These are phyloP conservation scores for Pichia sp. DNA, from an alignment of 1,139 yeast species.

Conservation along the genomic window DNA sequence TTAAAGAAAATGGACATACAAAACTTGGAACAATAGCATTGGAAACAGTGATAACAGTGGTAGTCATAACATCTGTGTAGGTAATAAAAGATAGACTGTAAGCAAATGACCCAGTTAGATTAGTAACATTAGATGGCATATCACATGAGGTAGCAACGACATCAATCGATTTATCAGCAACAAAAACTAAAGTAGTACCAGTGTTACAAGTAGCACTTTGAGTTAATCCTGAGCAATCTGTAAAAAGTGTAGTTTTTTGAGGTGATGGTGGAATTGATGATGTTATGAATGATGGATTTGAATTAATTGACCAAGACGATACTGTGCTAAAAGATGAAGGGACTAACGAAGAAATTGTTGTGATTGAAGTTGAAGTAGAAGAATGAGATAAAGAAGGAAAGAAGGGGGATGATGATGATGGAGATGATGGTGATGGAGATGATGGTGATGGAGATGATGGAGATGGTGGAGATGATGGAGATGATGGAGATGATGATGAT, in stretches of 20 bases:
- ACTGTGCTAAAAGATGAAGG: too few species aligned
- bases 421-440: background rate
- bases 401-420: too few species aligned
- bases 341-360: too few species aligned
- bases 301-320: too few species aligned
- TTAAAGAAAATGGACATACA: conserved; percentile 8
- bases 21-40: conserved; percentile 11
- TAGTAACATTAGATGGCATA: background rate
- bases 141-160: conserved; percentile 12
- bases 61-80: background rate
- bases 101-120: conserved; percentile 11
- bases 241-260: conserved; percentile 2
- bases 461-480: too few species aligned
- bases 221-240: conserved; percentile 6
- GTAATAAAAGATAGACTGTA: conserved; percentile 1
- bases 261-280: too few species aligned
- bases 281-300: too few species aligned
- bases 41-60: conserved; percentile 6
- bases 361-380: background rate
- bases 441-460: background rate
- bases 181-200: background rate
- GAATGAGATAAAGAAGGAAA: background rate
- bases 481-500: background rate
- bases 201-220: conserved; percentile 6
- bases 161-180: conserved; percentile 2